Evolutionary conservation across 805 yeast species (phyloP).

Genomic region (Kodamaea jinghongensis): DNA sequence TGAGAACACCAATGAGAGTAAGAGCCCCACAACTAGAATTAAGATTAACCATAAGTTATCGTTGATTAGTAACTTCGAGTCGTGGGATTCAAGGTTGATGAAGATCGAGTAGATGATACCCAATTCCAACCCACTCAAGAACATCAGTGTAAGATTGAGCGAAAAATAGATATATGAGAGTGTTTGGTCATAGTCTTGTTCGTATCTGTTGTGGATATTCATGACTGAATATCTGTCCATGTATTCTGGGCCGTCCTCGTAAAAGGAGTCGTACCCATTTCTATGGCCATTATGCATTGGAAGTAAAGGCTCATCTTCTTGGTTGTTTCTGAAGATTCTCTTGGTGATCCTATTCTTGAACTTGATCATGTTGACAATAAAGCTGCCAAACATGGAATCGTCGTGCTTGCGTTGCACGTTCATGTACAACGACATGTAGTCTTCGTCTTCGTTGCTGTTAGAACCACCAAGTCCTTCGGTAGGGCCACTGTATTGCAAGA

Average conservation of each 20-base stretch:
- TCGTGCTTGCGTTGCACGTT: constrained; percentile 4
- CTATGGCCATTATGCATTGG: not conserved
- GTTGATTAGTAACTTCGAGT: constrained; percentile 22
- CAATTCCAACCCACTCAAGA: constrained; percentile 38
- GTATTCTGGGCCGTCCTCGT: constrained; percentile 29
- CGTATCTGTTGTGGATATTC: constrained; percentile 25
- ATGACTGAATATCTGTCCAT: constrained; percentile 18
- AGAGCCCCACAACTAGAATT: constrained; percentile 29
- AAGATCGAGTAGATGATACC: constrained; percentile 37
- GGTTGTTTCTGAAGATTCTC: not conserved
- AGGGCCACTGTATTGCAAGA: constrained; percentile 9
- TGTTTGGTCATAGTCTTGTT: constrained; percentile 35
- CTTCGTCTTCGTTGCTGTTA: constrained; percentile 9
- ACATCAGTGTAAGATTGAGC: constrained; percentile 32
- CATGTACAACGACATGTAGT: constrained; percentile 6
- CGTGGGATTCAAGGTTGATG: constrained; percentile 18
- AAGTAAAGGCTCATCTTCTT: constrained; percentile 2
- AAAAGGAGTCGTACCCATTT: constrained; percentile 28
- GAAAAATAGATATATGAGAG: constrained; percentile 36
- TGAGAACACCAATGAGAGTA: constrained; percentile 32
- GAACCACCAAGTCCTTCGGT: constrained; percentile 4
- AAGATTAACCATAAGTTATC: constrained; percentile 34
- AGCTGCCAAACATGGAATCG: constrained; percentile 4
- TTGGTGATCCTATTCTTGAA: constrained; percentile 1
- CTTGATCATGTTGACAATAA: constrained; percentile 3